Conservation (phyloP, 1,139 yeast species). For the Diutina pseudorugosa region DNA sequence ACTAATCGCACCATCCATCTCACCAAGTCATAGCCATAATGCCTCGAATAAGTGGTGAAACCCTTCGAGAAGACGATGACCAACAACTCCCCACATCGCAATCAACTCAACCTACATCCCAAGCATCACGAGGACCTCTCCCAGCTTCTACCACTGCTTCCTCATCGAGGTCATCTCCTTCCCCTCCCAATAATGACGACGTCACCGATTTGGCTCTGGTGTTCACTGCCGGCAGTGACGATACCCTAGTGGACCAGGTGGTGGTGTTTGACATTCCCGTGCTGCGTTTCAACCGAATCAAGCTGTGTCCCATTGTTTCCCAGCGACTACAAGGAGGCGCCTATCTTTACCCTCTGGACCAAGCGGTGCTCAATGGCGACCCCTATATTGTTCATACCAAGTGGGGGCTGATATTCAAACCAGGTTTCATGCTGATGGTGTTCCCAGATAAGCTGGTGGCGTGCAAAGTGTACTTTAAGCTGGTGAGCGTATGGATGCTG, state of each 20-base stretch:
- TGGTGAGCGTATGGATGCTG: slow-evolving; percentile 1
- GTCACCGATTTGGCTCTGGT: background rate
- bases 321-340: background rate
- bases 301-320: background rate
- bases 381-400: background rate
- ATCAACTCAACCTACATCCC: background rate
- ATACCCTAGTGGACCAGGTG: background rate
- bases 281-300: background rate
- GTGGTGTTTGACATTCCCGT: background rate
- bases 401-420: background rate
- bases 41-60: slow-evolving; percentile 4
- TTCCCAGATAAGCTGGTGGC: background rate
- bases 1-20: too few species aligned
- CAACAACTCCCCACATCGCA: background rate
- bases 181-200: background rate
- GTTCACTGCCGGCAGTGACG: background rate
- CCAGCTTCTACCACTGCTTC: background rate
- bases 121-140: background rate
- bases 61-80: background rate
- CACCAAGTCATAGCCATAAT: background rate
- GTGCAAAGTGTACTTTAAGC: background rate
- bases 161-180: background rate
- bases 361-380: background rate
- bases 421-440: background rate
- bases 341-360: background rate